Base-by-base conservation (phyloP, 1,284 basidiomycete species). In the Tausonia pullulans region DNA sequence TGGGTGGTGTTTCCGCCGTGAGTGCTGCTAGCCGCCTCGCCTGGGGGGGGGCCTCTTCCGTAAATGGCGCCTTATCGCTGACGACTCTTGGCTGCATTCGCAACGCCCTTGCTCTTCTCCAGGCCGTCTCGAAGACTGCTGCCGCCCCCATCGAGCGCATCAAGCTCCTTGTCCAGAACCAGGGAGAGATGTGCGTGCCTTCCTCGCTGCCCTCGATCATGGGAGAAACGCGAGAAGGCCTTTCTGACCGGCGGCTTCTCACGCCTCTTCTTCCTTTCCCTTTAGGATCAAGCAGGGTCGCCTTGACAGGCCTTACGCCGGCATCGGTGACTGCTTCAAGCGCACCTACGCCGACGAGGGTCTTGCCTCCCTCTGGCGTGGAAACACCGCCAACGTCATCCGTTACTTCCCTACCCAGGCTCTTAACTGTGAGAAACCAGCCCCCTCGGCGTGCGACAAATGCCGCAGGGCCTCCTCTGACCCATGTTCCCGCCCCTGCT, bases 101-200 rank as follows among this genome's bases (percentile, higher is more conserved):
- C 4, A 44, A 10, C 14, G 3, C 13, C 16, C 40, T n/a, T 61
- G 41, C n/a, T 45, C 48, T 63, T 52, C 5, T 54, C 11, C 6
- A 61, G 43, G 49, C 44, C 41, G 90, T 97, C 78, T 88, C 94
- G 67, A 98, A 98, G 85, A 97, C 94, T 69, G 89, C 88, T 71
- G 94, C 94, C 73, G 94, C 94, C 69, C 94, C 95, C 81, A 97
- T 98, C 75, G 94, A 98, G 85, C 92, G 94, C 78, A 94, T 98
- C 81, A 98, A 82, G 86, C 86, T 97, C 75, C 82, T 97, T 76
- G 89, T 97, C 71, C 93, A 97, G 81, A 97, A 97, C 82, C 93
- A 97, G 77, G 82, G 79, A 71, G 76, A 77, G 71, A 76, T 77
- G 76, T 76, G 68, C 72, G 75, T 72, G 2, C n/a, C 40, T 48